Conservation (phyloP, 2,329 filamentous ascomycete genomes). For the Penicillium sp. region DNA sequence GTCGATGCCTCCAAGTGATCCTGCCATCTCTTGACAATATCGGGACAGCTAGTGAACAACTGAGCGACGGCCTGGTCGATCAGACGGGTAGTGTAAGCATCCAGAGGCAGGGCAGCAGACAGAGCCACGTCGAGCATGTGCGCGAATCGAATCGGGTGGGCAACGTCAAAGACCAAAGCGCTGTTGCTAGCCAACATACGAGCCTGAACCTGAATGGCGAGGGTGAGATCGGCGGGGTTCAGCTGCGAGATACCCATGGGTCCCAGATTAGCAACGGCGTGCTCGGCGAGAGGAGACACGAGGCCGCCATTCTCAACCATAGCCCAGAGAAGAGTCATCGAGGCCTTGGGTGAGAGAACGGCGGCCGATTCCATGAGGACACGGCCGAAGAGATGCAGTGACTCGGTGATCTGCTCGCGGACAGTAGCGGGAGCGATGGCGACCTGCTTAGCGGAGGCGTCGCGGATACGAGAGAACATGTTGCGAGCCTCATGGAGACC, state of each 20-base stretch:
- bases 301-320: constrained; percentile 68
- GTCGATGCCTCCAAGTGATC: constrained; percentile 51
- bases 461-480: constrained; percentile 84
- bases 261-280: constrained; percentile 62
- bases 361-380: constrained; percentile 57
- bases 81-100: constrained; percentile 57
- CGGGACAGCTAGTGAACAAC: constrained; percentile 50
- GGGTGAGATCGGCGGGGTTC: constrained; percentile 52
- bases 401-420: constrained; percentile 83
- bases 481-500: constrained; percentile 75
- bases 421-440: constrained; percentile 54
- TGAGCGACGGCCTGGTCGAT: constrained; percentile 61
- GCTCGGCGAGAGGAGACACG: constrained; percentile 60
- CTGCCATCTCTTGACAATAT: constrained; percentile 59
- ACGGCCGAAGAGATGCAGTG: constrained; percentile 67
- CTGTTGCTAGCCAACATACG: constrained; percentile 45
- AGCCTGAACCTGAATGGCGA: constrained; percentile 63
- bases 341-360: constrained; percentile 55
- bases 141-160: constrained; percentile 61
- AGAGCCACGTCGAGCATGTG: constrained; percentile 63
- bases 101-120: constrained; percentile 54
- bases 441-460: constrained; percentile 55
- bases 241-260: constrained; percentile 61
- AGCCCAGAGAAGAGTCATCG: constrained; percentile 61
- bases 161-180: constrained; percentile 53